Conservation (phyloP, 371 early-diverging fungal species). For the Mortierella sp. region DNA sequence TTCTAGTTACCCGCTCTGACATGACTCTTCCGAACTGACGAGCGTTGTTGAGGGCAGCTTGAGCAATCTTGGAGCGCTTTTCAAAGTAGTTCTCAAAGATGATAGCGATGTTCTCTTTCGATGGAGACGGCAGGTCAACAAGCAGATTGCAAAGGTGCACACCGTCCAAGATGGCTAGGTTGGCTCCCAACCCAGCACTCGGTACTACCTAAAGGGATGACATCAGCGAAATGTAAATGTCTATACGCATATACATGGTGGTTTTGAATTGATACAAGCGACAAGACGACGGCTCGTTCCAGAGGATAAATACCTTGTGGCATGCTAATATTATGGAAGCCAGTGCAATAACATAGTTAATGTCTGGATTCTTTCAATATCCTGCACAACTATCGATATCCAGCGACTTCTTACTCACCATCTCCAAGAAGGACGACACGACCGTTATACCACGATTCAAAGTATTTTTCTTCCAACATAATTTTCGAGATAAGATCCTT, state of each 20-base stretch:
- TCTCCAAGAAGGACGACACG: slow-evolving; percentile 48
- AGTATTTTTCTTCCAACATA: slow-evolving; percentile 47
- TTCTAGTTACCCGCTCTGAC: slow-evolving; percentile 32
- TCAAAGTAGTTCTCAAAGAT: slow-evolving; percentile 40
- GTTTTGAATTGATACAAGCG: too few relatives aligned
- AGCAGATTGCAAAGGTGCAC: slow-evolving; percentile 44
- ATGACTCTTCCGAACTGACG: slow-evolving; percentile 52
- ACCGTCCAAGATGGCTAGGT: slow-evolving; percentile 45
- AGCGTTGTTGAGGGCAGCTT: slow-evolving; percentile 40
- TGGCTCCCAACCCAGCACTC: slow-evolving; percentile 50
- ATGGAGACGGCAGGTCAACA: slow-evolving; percentile 28
- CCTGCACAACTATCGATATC: background rate
- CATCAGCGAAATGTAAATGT: background rate
- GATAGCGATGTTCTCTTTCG: slow-evolving; percentile 27
- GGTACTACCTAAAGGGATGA: slow-evolving; percentile 30
- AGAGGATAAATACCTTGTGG: slow-evolving; percentile 23
- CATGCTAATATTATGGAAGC: slow-evolving; percentile 21
- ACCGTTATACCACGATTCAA: slow-evolving; percentile 43
- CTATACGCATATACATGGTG: background rate
- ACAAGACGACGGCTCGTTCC: too few relatives aligned
- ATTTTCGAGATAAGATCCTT: slow-evolving; percentile 44
- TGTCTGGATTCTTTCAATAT: background rate
- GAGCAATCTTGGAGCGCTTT: slow-evolving; percentile 35
- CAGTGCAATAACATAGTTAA: background rate
- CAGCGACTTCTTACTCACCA: slow-evolving; percentile 26